Evolutionary conservation across 768 basidiomycete species (phyloP).

Genomic region (Termitomyces sp.): DNA sequence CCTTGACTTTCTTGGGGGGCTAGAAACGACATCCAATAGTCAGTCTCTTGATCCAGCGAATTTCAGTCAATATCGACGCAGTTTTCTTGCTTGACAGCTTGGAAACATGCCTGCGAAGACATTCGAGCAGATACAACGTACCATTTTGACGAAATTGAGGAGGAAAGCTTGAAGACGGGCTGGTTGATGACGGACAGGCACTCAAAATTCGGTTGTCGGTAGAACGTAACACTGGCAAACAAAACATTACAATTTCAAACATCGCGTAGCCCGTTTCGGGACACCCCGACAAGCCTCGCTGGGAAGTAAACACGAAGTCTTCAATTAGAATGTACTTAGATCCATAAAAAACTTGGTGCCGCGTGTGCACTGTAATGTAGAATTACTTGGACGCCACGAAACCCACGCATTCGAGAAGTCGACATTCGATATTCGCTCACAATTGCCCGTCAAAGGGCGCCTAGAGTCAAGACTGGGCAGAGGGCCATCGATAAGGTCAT

Average conservation of each 20-base stretch:
- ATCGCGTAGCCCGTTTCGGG: neutral
- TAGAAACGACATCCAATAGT: conserved; percentile 31
- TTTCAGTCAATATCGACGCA: conserved; percentile 2
- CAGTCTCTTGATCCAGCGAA: conserved; percentile 46
- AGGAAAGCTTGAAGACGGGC: conserved; percentile 34
- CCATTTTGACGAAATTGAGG: conserved; percentile 36
- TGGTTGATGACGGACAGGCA: conserved; percentile 23
- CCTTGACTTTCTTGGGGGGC: conserved; percentile 85
- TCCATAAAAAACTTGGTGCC: too few species aligned
- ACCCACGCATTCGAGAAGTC: neutral
- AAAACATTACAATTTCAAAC: conserved; percentile 2
- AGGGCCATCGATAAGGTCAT: conserved; percentile 16
- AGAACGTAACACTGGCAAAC: conserved; percentile 15
- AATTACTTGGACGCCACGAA: too few species aligned
- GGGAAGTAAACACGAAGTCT: neutral
- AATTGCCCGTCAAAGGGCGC: neutral
- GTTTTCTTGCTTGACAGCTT: conserved; percentile 4
- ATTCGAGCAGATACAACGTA: conserved; percentile 24
- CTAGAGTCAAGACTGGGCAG: neutral
- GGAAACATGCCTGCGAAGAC: neutral
- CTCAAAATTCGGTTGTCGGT: conserved; percentile 10
- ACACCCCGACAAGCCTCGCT: too few species aligned
- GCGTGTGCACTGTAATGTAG: too few species aligned
- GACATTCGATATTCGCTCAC: neutral
- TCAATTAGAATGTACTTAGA: too few species aligned